phyloP scores from a whole-genome alignment of 371 early-diverging fungal genomes.

The Mortierella sp. region DNA sequence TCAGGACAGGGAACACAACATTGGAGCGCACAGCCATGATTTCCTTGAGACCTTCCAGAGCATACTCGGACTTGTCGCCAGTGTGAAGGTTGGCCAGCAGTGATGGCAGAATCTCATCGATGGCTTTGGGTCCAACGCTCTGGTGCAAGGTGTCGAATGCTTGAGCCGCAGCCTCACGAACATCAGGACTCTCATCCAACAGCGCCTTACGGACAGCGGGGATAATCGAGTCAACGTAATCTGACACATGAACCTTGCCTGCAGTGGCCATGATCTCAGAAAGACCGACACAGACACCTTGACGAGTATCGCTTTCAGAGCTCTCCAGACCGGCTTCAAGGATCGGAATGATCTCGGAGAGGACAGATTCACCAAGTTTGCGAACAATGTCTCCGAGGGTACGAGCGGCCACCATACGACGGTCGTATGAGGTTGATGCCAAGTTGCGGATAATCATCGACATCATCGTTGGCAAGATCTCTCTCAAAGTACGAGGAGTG shows the following conservation, averaged over 20 bases:
- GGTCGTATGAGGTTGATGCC: slow-evolving; percentile 77
- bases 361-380: slow-evolving; percentile 91
- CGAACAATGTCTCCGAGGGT: slow-evolving; percentile 95
- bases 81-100: slow-evolving; percentile 84
- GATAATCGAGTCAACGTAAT: slow-evolving; percentile 85
- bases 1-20: slow-evolving; percentile 95
- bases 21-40: slow-evolving; percentile 95
- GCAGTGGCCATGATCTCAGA: slow-evolving; percentile 91
- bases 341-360: slow-evolving; percentile 89
- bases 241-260: slow-evolving; percentile 81
- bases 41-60: slow-evolving; percentile 94
- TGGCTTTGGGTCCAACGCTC: slow-evolving; percentile 87
- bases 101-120: slow-evolving; percentile 91
- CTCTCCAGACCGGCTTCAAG: slow-evolving; percentile 83
- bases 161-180: slow-evolving; percentile 94
- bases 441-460: slow-evolving; percentile 84
- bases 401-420: slow-evolving; percentile 85
- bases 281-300: slow-evolving; percentile 94
- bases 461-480: slow-evolving; percentile 91
- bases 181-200: slow-evolving; percentile 80
- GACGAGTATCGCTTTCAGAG: slow-evolving; percentile 72
- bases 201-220: slow-evolving; percentile 85
- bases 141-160: slow-evolving; percentile 95
- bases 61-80: slow-evolving; percentile 76
- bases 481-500: slow-evolving; percentile 96